Evolutionary conservation across 139 green algal genomes (phyloP).

Genomic region (Deuterostichococcus epilithicus): DNA sequence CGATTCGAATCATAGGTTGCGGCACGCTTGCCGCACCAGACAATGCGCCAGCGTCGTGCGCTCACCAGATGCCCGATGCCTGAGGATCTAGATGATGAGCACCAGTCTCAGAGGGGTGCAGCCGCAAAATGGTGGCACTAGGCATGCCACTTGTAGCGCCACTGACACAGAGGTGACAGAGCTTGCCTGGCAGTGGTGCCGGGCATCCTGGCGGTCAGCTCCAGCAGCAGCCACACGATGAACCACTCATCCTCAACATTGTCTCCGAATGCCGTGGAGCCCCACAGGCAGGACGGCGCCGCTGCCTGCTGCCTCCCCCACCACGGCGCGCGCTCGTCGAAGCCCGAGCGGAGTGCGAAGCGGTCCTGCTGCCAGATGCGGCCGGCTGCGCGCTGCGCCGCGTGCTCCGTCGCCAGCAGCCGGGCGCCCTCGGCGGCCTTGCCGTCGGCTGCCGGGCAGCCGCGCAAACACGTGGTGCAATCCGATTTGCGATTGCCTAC

Average conservation of each 20-base stretch:
- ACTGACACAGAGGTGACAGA: neutral
- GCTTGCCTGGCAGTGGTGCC: slow-evolving; percentile 22
- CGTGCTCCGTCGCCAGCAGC: neutral
- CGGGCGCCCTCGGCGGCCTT: neutral
- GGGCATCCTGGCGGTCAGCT: slow-evolving; percentile 42
- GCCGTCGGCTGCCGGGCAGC: neutral
- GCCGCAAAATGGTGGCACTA: no score
- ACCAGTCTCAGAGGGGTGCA: no score
- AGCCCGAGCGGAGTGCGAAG: slow-evolving; percentile 28
- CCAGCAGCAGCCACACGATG: slow-evolving; percentile 65
- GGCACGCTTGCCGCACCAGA: no score
- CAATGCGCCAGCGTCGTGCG: no score
- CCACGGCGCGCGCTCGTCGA: slow-evolving; percentile 7
- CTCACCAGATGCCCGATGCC: no score
- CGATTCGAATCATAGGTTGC: no score
- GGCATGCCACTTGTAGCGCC: no score
- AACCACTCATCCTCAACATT: slow-evolving; percentile 91
- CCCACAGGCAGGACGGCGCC: slow-evolving; percentile 60
- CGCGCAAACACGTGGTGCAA: no score
- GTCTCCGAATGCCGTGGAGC: slow-evolving; percentile 63
- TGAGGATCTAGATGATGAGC: no score
- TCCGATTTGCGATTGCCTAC: no score
- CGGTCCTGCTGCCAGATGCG: slow-evolving; percentile 53
- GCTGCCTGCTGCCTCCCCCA: neutral
- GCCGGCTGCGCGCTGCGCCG: neutral